A percentile compares a stretch with the other conserved stretches of the same genome.
Conservation (phyloP, 495 filamentous ascomycete genomes). For the Aspergillus funiculosus region DNA sequence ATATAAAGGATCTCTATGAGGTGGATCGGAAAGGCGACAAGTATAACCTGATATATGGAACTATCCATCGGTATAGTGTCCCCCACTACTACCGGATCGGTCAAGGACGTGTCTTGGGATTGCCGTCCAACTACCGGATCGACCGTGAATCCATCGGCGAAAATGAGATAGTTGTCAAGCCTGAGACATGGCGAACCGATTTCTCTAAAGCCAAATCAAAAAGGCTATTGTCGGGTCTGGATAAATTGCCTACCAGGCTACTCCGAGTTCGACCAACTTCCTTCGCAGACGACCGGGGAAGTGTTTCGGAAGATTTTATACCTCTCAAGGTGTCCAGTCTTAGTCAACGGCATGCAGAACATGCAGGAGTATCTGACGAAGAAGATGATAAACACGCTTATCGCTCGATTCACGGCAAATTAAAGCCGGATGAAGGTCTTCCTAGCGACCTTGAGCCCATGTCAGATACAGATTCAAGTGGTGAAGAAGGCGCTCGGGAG, state of each 20-base stretch:
- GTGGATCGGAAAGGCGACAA: slow-evolving; percentile 58
- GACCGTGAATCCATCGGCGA: slow-evolving; percentile 45
- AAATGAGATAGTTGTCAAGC: slow-evolving; percentile 41
- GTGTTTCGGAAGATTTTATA: slow-evolving; percentile 39
- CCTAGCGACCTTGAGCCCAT: slow-evolving; percentile 49
- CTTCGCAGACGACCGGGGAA: slow-evolving; percentile 21
- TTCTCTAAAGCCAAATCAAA: slow-evolving; percentile 21
- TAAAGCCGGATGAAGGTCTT: slow-evolving; percentile 45
- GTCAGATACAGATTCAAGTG: slow-evolving; percentile 42
- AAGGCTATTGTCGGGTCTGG: slow-evolving; percentile 18
- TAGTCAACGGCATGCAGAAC: slow-evolving; percentile 21
- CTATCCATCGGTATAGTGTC: slow-evolving; percentile 53
- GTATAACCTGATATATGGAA: slow-evolving; percentile 55
- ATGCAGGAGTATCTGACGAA: slow-evolving; percentile 21
- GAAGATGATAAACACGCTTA: slow-evolving; percentile 54
- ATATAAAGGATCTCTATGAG: slow-evolving; percentile 29
- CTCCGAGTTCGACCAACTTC: slow-evolving; percentile 23
- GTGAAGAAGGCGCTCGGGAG: slow-evolving; percentile 28
- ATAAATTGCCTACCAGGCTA: slow-evolving; percentile 16
- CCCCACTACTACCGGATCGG: slow-evolving; percentile 56
- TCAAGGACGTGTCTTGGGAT: slow-evolving; percentile 54
- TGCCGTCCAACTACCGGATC: slow-evolving; percentile 42
- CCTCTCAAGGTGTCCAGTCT: slow-evolving; percentile 27
- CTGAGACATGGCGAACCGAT: slow-evolving; percentile 22
- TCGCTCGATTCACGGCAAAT: slow-evolving; percentile 64